Base-by-base conservation (phyloP, 2,329 filamentous ascomycete genomes). In the Davidsoniella virescens region DNA sequence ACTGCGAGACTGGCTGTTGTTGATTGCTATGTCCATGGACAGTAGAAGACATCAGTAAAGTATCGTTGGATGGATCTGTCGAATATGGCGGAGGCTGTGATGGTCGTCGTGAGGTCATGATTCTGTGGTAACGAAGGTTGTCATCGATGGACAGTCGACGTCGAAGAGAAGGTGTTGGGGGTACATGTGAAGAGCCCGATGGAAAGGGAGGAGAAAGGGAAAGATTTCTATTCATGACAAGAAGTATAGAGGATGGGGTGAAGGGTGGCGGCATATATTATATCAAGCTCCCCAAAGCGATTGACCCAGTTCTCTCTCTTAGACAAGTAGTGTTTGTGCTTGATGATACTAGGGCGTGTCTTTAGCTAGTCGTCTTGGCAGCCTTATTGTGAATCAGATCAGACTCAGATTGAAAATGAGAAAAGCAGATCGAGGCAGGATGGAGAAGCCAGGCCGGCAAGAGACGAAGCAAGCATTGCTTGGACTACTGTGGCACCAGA, bases 81-180 rank as follows among this genome's bases (percentile, higher is more conserved):
- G 53, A 45, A 57, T 73, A 73, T 14, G 67, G 65, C 42, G 70
- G 70, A 52, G 70, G 70, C 55, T 67, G 66, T 47, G 68, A 68
- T 18, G 67, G 67, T 56, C 67, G 68, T 55, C 63, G 61, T n/a
- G 62, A 59, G 43, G 61, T 71, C 69, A 75, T 71, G 59, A 73
- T 63, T 56, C 67, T 64, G 50, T 71, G 69, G 57, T 75, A 75
- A 57, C 69, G 67, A 57, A 70, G 62, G 57, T 75, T 71, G 63
- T 75, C 70, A 60, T 75, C 72, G 64, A 74, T 71, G 46, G 72
- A 75, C 57, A 72, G 66, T 57, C 67, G 66, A 62, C 65, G 66
- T 59, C 67, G 64, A 52, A 63, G 60, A 55, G 62, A 64, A 63
- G 64, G 43, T 16, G 47, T 23, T 14, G 40, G 26, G n/a, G 16